Conservation (phyloP, 2,329 filamentous ascomycete species). For the Aureobasidium leucospermi region DNA sequence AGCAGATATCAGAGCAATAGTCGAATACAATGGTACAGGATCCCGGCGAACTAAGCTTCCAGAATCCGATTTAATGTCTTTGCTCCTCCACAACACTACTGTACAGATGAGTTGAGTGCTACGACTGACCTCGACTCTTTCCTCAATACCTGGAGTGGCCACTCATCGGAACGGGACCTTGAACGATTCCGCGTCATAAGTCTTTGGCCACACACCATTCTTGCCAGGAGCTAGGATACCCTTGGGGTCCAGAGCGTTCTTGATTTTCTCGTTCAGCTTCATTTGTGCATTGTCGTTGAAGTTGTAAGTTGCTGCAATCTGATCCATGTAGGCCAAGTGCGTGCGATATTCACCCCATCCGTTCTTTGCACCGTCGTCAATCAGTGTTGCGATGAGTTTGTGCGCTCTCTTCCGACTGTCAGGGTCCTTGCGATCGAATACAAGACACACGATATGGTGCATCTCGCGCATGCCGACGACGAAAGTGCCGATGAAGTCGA, state of each 20-base stretch:
- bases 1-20: too few relatives aligned
- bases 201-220: conserved; percentile 38
- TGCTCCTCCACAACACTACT: too few relatives aligned
- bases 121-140: too few relatives aligned
- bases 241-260: conserved; percentile 42
- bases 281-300: conserved; percentile 36
- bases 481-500: conserved; percentile 47
- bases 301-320: conserved; percentile 38
- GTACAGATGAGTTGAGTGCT: too few relatives aligned
- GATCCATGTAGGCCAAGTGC: conserved; percentile 40
- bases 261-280: conserved; percentile 39
- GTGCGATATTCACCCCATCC: conserved; percentile 43
- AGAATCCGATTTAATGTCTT: too few relatives aligned
- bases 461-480: conserved; percentile 47
- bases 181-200: too few relatives aligned
- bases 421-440: conserved; percentile 42
- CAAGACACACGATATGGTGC: conserved; percentile 49
- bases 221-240: conserved; percentile 42
- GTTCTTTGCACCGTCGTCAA: conserved; percentile 33
- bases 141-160: too few relatives aligned
- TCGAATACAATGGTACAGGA: too few relatives aligned
- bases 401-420: conserved; percentile 33
- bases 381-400: conserved; percentile 32
- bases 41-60: too few relatives aligned
- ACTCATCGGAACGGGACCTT: too few relatives aligned